These are phyloP conservation scores for Mediolabrus comicus DNA, from an alignment of 108 stramenopile genomes.

Conservation along the genomic window DNA sequence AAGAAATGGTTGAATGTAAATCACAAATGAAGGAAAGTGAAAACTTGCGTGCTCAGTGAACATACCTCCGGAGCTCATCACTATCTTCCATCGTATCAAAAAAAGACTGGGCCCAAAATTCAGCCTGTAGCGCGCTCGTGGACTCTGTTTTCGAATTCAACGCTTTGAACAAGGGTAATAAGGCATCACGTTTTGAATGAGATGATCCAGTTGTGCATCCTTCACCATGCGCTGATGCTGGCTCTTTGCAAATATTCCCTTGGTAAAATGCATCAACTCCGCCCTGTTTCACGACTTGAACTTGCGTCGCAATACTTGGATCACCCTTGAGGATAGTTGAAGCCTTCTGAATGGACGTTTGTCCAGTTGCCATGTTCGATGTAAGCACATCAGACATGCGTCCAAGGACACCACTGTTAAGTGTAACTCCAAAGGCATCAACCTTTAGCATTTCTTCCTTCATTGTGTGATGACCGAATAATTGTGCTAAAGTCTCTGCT, in stretches of 20 bases:
- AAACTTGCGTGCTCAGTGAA: no score
- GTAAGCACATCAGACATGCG: constrained; percentile 40
- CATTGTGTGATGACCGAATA: constrained; percentile 34
- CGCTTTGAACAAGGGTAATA: background rate
- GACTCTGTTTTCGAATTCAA: constrained; percentile 13
- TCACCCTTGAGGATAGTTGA: constrained; percentile 15
- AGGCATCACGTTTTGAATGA: background rate
- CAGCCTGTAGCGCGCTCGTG: constrained; percentile 14
- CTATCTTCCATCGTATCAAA: constrained; percentile 16
- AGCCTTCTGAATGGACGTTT: background rate
- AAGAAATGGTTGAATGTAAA: no score
- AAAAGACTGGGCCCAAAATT: constrained; percentile 26
- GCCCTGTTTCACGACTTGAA: constrained; percentile 11
- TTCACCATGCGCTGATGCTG: background rate
- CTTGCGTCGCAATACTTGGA: constrained; percentile 6
- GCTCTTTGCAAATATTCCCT: background rate
- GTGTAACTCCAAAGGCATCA: background rate
- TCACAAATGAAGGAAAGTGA: no score
- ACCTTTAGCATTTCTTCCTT: constrained; percentile 27
- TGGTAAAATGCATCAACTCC: constrained; percentile 15
- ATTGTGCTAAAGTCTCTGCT: constrained; percentile 25
- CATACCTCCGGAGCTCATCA: no score
- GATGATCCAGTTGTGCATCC: background rate
- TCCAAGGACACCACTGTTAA: no score
- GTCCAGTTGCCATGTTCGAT: constrained; percentile 8